phyloP scores from a whole-genome alignment of 2,329 filamentous ascomycete species.

The Scedosporium boydii region DNA sequence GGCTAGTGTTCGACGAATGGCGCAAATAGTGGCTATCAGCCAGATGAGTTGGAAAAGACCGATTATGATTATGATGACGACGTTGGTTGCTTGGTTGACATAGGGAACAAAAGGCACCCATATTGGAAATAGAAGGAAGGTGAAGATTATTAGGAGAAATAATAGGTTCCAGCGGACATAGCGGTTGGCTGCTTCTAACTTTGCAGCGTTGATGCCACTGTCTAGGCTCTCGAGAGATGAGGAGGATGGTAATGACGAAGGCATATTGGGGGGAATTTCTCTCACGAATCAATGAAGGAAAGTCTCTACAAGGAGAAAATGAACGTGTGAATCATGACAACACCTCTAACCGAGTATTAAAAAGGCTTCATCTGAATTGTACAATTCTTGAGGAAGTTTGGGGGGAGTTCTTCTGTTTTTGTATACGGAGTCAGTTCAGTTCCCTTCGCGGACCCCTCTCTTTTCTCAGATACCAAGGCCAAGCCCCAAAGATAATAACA shows the following conservation, averaged over 20 bases:
- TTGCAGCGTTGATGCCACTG: conserved; percentile 4
- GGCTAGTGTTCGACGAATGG: conserved; percentile 5
- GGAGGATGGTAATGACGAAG: neutral
- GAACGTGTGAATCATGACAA: neutral
- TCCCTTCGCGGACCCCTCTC: neutral
- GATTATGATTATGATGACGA: conserved; percentile 5
- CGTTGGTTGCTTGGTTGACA: conserved; percentile 7
- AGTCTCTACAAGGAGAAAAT: neutral
- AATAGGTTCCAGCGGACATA: conserved; percentile 6
- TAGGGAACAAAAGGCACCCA: conserved; percentile 5
- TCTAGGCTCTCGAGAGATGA: conserved; percentile 6
- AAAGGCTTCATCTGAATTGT: neutral
- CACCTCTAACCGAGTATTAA: neutral
- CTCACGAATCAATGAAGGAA: neutral
- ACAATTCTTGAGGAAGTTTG: neutral
- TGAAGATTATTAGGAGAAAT: conserved; percentile 5
- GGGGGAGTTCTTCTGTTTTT: neutral
- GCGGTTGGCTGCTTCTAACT: conserved; percentile 5
- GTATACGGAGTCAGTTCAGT: neutral
- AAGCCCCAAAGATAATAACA: neutral
- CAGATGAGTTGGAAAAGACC: conserved; percentile 6
- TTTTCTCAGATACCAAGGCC: neutral
- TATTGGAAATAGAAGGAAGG: conserved; percentile 6
- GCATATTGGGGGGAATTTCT: neutral
- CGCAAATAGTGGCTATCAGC: conserved; percentile 5